Conservation (phyloP, 441 rosid genomes). For the Biscutella laevigata region DNA sequence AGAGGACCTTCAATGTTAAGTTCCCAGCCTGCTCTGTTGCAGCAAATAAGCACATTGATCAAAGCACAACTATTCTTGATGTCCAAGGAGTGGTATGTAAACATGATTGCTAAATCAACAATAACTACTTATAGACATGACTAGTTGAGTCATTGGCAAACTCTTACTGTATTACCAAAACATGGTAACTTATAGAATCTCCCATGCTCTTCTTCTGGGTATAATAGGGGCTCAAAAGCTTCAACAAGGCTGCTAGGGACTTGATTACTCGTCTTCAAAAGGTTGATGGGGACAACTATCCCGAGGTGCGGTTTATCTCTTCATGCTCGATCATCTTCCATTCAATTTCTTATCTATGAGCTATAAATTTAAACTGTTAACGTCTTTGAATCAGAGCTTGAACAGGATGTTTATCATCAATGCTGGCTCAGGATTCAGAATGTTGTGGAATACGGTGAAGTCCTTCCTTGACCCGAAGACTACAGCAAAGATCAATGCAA, state of each 20-base stretch:
- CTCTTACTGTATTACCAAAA: too few relatives aligned
- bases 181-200: too few relatives aligned
- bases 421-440: conserved; percentile 91
- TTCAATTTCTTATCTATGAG: too few relatives aligned
- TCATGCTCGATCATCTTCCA: too few relatives aligned
- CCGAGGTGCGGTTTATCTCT: conserved; percentile 48
- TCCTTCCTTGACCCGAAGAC: conserved; percentile 93
- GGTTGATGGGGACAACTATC: conserved; percentile 83
- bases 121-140: too few relatives aligned
- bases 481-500: conserved; percentile 77
- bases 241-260: conserved; percentile 79
- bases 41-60: conserved; percentile 71
- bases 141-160: too few relatives aligned
- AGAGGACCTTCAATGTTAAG: conserved; percentile 61
- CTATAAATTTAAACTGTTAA: too few relatives aligned
- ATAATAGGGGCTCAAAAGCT: conserved; percentile 67
- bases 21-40: conserved; percentile 78
- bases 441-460: conserved; percentile 81
- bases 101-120: too few relatives aligned
- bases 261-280: conserved; percentile 69
- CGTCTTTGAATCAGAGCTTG: too few relatives aligned
- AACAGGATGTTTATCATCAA: conserved; percentile 88
- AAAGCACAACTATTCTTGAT: conserved; percentile 85
- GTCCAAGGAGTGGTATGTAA: conserved; percentile 99
- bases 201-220: too few relatives aligned